Conservation (phyloP, 2,329 filamentous ascomycete genomes). For the Apiospora marii region DNA sequence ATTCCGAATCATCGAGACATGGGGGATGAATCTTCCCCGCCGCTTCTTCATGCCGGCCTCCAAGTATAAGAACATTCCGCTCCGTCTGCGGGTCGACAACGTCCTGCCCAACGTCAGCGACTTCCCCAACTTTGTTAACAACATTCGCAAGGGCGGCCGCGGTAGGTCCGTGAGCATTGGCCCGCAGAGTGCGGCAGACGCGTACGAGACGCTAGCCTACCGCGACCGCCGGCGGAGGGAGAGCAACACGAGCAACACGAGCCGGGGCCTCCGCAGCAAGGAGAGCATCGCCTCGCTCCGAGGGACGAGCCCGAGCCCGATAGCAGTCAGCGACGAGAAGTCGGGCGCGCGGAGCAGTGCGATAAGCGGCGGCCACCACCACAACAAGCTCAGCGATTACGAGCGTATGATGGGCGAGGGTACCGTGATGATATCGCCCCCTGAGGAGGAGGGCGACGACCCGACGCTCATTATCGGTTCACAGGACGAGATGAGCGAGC, state of each 20-base stretch:
- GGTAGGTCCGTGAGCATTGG: constrained; percentile 88
- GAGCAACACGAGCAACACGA: constrained; percentile 60
- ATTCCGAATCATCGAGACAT: constrained; percentile 84
- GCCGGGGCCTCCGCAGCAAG: constrained; percentile 50
- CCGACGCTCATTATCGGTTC: constrained; percentile 49
- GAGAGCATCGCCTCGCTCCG: constrained; percentile 51
- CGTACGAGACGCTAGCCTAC: constrained; percentile 93
- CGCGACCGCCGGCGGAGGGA: constrained; percentile 71
- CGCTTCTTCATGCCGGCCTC: constrained; percentile 92
- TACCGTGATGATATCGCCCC: constrained; percentile 50
- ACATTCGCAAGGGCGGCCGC: constrained; percentile 79
- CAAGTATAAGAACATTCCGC: constrained; percentile 84
- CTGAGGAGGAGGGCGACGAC: constrained; percentile 45
- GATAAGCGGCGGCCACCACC: constrained; percentile 41
- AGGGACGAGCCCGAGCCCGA: constrained; percentile 25
- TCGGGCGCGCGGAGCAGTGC: constrained; percentile 36
- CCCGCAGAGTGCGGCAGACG: constrained; percentile 94
- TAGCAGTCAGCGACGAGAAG: constrained; percentile 39
- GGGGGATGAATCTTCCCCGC: constrained; percentile 81
- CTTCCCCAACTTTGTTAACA: constrained; percentile 81
- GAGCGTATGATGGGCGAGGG: constrained; percentile 79
- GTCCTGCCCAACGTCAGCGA: constrained; percentile 90
- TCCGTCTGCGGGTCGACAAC: constrained; percentile 78
- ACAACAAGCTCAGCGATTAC: constrained; percentile 64
- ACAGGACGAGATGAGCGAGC: constrained; percentile 67